Base-by-base conservation (phyloP, 345 rosid genomes). In the Eucalyptus cladocalyx region DNA sequence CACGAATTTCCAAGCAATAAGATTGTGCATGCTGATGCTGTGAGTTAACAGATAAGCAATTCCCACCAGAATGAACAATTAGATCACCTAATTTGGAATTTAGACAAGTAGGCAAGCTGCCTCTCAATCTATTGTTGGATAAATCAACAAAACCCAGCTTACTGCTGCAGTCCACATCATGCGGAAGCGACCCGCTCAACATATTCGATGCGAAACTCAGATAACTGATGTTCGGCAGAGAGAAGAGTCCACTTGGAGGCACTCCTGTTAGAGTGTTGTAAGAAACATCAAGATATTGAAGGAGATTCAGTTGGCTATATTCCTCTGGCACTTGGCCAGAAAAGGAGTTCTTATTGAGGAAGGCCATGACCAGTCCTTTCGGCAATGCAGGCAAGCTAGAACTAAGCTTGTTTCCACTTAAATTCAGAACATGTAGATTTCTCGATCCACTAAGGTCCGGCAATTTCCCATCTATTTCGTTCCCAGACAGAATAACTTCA, bases 71-170 rank as follows among this genome's bases (percentile, higher is more conserved):
- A 88, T 92, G 95, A 48, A 95, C 98, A 80, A 93, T 95, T 88
- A 93, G 91, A 87, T 94, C 94, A 81, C 91, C 96, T 16, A 95
- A 94, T 81, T 88, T 88, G 80, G 93, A 88, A 58, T 94, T 93
- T 91, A 97, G 91, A 94, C 99, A 98, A 89, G 95, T 90, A 48
- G 99, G 99, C 92, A 95, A 94, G 56, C 85, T 91, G 89, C 99
- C 99, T 30, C 67, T 90, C n/a, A 98, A 93, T 93, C 91, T 95
- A 94, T 98, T 98, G 87, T 92, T 89, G 37, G 99, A 96, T 88
- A 97, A 92, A 91, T 98, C 98, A 50, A 98, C 98, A 90, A 96
- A 95, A n/a, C 99, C 98, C 19, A 98, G 99, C 90, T 95, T 97
- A 90, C 92, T 88, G 65, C 98, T 95, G 87, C 99, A 98, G 7